Conservation (phyloP, 1,284 basidiomycete genomes). For the Hortiboletus rubellus region DNA sequence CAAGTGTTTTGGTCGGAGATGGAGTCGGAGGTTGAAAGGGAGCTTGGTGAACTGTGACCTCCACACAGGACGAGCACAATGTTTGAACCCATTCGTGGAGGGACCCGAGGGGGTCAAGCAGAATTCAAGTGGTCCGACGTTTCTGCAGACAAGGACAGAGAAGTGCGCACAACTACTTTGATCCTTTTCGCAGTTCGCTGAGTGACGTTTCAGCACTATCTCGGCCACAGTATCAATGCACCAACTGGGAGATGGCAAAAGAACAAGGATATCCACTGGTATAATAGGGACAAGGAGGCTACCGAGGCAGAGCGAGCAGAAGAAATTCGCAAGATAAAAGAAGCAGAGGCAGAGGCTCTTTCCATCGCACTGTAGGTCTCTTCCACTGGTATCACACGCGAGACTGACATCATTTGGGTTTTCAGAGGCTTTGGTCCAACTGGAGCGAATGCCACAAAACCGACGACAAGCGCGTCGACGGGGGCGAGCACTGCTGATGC, state of each 20-base stretch:
- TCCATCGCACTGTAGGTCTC: slow-evolving; percentile 69
- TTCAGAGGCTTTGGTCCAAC: slow-evolving; percentile 62
- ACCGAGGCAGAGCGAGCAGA: slow-evolving; percentile 53
- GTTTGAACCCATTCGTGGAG: slow-evolving; percentile 82
- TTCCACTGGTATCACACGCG: neutral
- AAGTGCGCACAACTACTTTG: slow-evolving; percentile 49
- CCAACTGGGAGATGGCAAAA: slow-evolving; percentile 94
- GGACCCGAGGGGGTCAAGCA: slow-evolving; percentile 84
- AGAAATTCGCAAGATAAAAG: slow-evolving; percentile 80
- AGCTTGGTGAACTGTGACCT: neutral
- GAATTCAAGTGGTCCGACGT: slow-evolving; percentile 94
- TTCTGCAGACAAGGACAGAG: slow-evolving; percentile 86
- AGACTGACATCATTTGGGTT: slow-evolving; percentile 4
- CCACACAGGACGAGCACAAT: slow-evolving; percentile 36
- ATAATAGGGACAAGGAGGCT: slow-evolving; percentile 60
- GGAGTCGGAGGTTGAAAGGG: slow-evolving; percentile 12
- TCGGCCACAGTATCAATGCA: slow-evolving; percentile 90
- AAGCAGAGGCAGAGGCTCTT: slow-evolving; percentile 84
- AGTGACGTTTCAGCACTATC: slow-evolving; percentile 65
- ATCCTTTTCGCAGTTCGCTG: neutral
- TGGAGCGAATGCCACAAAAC: slow-evolving; percentile 39
- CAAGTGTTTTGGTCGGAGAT: slow-evolving; percentile 24
- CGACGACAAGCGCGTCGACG: slow-evolving; percentile 16
- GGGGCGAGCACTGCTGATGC: slow-evolving; percentile 19
- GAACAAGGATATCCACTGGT: slow-evolving; percentile 95